Conservation (phyloP, 1,139 yeast genomes). For the Suhomyces panamericanus region DNA sequence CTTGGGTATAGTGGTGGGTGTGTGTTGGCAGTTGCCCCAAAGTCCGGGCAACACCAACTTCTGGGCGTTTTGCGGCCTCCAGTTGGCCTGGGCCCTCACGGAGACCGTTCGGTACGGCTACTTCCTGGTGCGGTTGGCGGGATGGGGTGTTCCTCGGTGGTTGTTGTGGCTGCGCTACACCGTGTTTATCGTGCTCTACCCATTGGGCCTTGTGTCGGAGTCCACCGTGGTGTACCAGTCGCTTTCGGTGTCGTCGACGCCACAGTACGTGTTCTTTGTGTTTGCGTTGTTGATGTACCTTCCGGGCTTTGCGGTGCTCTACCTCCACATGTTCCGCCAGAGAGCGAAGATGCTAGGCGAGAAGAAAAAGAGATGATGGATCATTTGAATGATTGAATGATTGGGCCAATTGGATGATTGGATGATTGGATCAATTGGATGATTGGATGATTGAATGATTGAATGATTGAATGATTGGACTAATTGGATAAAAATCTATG, state of each 20-base stretch:
- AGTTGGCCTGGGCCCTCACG: constrained; percentile 37
- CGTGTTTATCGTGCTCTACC: constrained; percentile 36
- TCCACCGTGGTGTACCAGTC: constrained; percentile 32
- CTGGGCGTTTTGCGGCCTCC: constrained; percentile 26
- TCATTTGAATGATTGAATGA: not conserved
- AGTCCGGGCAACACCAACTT: constrained; percentile 34
- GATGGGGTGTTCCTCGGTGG: constrained; percentile 19
- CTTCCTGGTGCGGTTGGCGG: constrained; percentile 23
- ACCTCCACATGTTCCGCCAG: constrained; percentile 37
- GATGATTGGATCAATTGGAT: not conserved
- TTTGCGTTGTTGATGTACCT: constrained; percentile 32
- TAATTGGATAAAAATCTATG: too few relatives aligned
- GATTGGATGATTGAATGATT: too few relatives aligned
- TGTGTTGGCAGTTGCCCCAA: constrained; percentile 31
- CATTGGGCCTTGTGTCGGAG: constrained; percentile 36
- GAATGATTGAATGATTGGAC: too few relatives aligned
- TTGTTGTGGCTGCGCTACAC: constrained; percentile 37
- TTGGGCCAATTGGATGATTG: not conserved
- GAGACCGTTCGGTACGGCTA: constrained; percentile 37
- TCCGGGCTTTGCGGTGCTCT: constrained; percentile 36
- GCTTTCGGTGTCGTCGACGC: constrained; percentile 17
- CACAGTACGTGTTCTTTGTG: constrained; percentile 26
- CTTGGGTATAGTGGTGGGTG: constrained; percentile 33
- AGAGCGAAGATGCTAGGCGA: constrained; percentile 24
- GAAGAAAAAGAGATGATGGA: not conserved